Percentiles rank a stretch among this genome's conserved stretches.
Evolutionary conservation across 2,329 filamentous ascomycete genomes (phyloP).

Genomic region (Raffaelea deltoideospora): DNA sequence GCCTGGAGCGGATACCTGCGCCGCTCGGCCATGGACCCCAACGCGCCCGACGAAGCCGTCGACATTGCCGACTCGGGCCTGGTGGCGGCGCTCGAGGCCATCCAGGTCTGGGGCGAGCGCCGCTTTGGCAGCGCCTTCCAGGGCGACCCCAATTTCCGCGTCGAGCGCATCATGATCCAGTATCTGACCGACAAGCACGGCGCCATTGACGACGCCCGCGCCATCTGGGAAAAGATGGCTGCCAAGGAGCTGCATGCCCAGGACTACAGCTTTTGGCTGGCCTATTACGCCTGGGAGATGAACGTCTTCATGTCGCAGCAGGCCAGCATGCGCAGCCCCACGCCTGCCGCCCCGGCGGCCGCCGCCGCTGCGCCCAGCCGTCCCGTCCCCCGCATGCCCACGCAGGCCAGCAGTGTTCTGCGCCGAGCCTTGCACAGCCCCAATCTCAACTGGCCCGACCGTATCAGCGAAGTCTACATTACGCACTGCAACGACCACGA

Average conservation of each 20-base stretch:
- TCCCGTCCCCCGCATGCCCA: slow-evolving; percentile 53
- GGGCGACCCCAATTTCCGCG: slow-evolving; percentile 76
- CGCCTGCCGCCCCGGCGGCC: slow-evolving; percentile 27
- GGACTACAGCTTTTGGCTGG: slow-evolving; percentile 86
- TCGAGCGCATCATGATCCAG: slow-evolving; percentile 85
- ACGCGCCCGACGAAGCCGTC: slow-evolving; percentile 63
- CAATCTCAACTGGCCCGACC: slow-evolving; percentile 62
- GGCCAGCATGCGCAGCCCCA: slow-evolving; percentile 36
- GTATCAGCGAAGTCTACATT: slow-evolving; percentile 56
- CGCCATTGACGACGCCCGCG: slow-evolving; percentile 60
- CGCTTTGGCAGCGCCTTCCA: slow-evolving; percentile 62
- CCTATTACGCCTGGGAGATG: slow-evolving; percentile 88
- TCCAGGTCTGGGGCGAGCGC: slow-evolving; percentile 61
- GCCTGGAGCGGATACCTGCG: slow-evolving; percentile 93
- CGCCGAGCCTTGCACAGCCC: slow-evolving; percentile 49
- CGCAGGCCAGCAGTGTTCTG: slow-evolving; percentile 60
- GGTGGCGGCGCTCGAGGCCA: slow-evolving; percentile 70
- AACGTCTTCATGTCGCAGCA: slow-evolving; percentile 35
- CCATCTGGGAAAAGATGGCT: slow-evolving; percentile 58
- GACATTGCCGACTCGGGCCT: slow-evolving; percentile 87
- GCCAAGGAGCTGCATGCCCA: slow-evolving; percentile 50
- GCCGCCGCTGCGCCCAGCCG: slow-evolving; percentile 11
- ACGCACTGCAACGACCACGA: slow-evolving; percentile 87
- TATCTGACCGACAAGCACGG: slow-evolving; percentile 77
- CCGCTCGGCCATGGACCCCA: slow-evolving; percentile 62